Conservation (phyloP, 75 land plant species). For the Sequoiadendron giganteum region DNA sequence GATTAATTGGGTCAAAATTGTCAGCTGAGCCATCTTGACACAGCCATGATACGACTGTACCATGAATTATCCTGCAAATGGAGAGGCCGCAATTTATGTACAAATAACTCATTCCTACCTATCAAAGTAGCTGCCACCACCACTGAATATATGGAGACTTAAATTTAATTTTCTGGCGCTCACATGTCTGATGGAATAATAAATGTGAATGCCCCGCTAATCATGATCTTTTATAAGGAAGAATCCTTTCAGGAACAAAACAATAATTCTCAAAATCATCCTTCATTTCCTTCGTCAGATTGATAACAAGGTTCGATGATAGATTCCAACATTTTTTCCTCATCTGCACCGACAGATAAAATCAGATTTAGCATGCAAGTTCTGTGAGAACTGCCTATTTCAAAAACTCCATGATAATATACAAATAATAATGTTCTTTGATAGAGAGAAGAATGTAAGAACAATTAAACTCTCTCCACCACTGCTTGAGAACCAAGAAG, state of each 20-base stretch:
- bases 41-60: not conserved
- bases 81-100: conserved; percentile 1
- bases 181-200: not conserved
- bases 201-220: not conserved
- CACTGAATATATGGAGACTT: not conserved
- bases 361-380: not conserved
- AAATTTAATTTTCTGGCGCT: not conserved
- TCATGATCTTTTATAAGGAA: not conserved
- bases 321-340: conserved; percentile 8
- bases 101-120: conserved; percentile 6
- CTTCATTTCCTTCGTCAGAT: conserved; percentile 7
- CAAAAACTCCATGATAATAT: not conserved
- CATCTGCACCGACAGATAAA: not conserved
- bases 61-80: not conserved
- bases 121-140: not conserved
- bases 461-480: not conserved
- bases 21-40: conserved; percentile 8
- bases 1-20: conserved; percentile 3
- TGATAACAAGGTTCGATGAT: conserved; percentile 6
- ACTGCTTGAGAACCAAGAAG: not conserved
- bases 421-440: not conserved
- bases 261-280: not conserved
- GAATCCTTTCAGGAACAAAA: not conserved
- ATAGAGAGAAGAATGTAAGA: not conserved
- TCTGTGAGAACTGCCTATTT: not conserved